phyloP scores from a whole-genome alignment of 257 asterid species.

The Petunia axillaris region DNA sequence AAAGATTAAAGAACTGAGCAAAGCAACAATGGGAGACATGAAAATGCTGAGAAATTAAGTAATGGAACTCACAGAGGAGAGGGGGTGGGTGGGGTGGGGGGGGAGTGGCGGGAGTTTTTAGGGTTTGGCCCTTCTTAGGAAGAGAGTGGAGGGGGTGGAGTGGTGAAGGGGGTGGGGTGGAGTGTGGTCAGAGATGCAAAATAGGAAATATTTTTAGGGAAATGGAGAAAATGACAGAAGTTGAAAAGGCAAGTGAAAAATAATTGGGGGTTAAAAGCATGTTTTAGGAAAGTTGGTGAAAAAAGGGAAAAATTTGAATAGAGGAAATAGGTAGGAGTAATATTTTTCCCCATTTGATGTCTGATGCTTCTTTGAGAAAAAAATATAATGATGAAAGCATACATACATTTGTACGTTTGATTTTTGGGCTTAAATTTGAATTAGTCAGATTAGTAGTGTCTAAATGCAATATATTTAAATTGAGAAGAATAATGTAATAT shows the following conservation, averaged over 20 bases:
- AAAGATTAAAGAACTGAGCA: slow-evolving; percentile 16
- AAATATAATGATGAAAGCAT: no score
- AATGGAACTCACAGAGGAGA: slow-evolving; percentile 18
- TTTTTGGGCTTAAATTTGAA: no score
- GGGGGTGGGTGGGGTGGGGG: neutral
- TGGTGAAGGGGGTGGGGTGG: neutral
- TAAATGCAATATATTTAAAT: no score
- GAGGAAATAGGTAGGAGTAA: neutral
- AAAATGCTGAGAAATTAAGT: slow-evolving; percentile 11
- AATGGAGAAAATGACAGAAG: neutral
- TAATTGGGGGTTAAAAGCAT: neutral
- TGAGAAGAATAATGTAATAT: no score
- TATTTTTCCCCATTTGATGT: no score
- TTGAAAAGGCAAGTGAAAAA: neutral
- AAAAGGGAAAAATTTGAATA: neutral
- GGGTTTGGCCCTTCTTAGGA: slow-evolving; percentile 22
- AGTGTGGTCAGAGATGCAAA: neutral
- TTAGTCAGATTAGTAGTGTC: no score
- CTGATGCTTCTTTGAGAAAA: no score
- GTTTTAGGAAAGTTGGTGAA: neutral
- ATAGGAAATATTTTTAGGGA: neutral
- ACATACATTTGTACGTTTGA: no score
- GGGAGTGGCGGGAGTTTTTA: slow-evolving; percentile 25
- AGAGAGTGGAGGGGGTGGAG: neutral
- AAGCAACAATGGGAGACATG: slow-evolving; percentile 11